These are phyloP conservation scores for Ocimum tenuiflorum DNA, from an alignment of 257 asterid genomes.

Conservation along the genomic window DNA sequence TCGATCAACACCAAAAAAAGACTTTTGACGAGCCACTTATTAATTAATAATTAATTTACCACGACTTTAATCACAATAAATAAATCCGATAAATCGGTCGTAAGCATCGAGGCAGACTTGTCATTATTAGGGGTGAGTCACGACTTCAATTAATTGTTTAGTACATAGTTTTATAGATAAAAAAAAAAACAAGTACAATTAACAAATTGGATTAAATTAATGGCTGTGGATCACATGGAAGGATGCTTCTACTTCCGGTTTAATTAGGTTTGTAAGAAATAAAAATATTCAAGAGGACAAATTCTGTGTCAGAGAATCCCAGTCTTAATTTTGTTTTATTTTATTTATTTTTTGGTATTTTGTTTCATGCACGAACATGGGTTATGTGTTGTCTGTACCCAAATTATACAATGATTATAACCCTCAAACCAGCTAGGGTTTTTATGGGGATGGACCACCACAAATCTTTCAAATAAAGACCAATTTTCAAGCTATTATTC, in stretches of 20 bases:
- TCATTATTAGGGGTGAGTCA: slow-evolving; percentile 32
- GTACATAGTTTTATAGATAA: neutral
- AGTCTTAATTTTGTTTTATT: slow-evolving; percentile 33
- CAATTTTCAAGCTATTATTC: neutral
- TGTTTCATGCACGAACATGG: slow-evolving; percentile 42
- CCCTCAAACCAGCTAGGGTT: neutral
- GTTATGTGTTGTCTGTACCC: slow-evolving; percentile 32
- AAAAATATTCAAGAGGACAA: slow-evolving; percentile 28
- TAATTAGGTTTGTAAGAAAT: neutral
- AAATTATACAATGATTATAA: slow-evolving; percentile 23
- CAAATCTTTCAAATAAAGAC: slow-evolving; percentile 10
- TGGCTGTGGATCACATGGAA: slow-evolving; percentile 41
- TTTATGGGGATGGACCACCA: slow-evolving; percentile 31
- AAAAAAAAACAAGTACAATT: neutral
- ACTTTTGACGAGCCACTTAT: slow-evolving; percentile 11
- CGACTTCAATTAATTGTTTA: slow-evolving; percentile 8
- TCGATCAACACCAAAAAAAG: slow-evolving; percentile 11
- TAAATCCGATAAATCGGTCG: slow-evolving; percentile 12
- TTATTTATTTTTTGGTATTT: slow-evolving; percentile 36
- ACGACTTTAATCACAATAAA: slow-evolving; percentile 19
- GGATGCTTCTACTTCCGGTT: slow-evolving; percentile 35
- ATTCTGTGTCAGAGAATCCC: slow-evolving; percentile 56
- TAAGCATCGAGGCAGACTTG: slow-evolving; percentile 32
- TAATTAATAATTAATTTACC: slow-evolving; percentile 5
- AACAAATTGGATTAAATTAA: slow-evolving; percentile 27